Conservation (phyloP, 371 early-diverging fungal genomes). For the Mortierella sp. region DNA sequence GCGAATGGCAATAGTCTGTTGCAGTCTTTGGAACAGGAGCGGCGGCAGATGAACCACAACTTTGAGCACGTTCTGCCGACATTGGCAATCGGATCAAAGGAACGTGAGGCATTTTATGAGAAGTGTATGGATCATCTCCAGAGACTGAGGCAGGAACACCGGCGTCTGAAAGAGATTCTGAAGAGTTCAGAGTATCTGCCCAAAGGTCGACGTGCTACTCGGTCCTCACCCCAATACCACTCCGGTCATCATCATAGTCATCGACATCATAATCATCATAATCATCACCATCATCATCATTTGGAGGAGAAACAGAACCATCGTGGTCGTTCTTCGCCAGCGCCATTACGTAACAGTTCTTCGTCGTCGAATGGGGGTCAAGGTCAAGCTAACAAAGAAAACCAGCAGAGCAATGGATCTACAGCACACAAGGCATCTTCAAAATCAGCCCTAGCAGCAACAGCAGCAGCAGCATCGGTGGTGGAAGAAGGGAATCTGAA, state of each 20-base stretch:
- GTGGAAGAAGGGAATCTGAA: neutral
- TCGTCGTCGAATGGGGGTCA: neutral
- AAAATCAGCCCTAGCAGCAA: neutral
- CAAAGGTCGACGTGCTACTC: slow-evolving; percentile 46
- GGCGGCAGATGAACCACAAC: slow-evolving; percentile 28
- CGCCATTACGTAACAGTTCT: slow-evolving; percentile 8
- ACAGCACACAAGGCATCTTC: neutral
- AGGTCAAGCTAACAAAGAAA: neutral
- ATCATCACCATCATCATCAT: slow-evolving; percentile 15
- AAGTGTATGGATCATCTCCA: slow-evolving; percentile 50
- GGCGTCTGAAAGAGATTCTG: slow-evolving; percentile 40
- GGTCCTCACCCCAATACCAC: slow-evolving; percentile 42
- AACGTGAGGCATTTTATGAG: slow-evolving; percentile 53
- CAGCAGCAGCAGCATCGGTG: neutral
- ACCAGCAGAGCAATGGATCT: neutral
- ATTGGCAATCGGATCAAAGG: slow-evolving; percentile 51
- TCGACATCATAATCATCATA: slow-evolving; percentile 11
- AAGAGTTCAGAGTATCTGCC: slow-evolving; percentile 37
- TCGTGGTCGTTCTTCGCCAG: slow-evolving; percentile 16
- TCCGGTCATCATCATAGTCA: slow-evolving; percentile 16
- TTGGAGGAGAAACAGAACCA: slow-evolving; percentile 25
- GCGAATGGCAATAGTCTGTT: slow-evolving; percentile 12
- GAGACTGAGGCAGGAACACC: slow-evolving; percentile 43
- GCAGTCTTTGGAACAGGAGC: slow-evolving; percentile 23
- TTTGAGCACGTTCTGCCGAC: slow-evolving; percentile 42